Evolutionary conservation across 169 alveolate species (phyloP), one percentile per base, ranked within the genome.

Genomic region (Plasmodium coatneyi): DNA sequence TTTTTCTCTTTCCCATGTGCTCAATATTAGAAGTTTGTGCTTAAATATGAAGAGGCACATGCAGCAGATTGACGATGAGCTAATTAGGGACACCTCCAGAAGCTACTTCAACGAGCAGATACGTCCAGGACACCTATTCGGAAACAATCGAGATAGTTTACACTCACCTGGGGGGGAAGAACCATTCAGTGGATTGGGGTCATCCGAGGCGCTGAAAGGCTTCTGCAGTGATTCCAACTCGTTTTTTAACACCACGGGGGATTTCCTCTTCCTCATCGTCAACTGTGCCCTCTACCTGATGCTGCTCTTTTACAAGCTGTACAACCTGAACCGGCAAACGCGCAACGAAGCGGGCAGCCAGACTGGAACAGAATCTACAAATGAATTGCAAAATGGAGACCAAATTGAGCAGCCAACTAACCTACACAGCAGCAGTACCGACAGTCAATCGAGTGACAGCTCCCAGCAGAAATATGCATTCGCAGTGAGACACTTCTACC

Each of bases 21-120:
- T 90, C 28, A 90, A 80, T 28, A 80, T 90, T 5, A 41, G 84
- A 16, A 81, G 92, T 30, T 80, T 90, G 30, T 90, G 95, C 32
- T 30, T 87, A 16, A 87, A 87, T 41, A 60, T 87, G 49, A 87
- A 52, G 66, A 41, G 93, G 0, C 89, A 87, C 34, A 22, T 87
- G 32, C 36, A 87, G 34, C 70, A 78, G 4, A 36, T 87, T 10
- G 71, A 87, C 80, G 84, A 32, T n/a, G 82, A 28, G 19, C 43
- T 25, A 9, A 66, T 30, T 25, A 70, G 19, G n/a, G 80, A 32
- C 36, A 19, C 30, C 39, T 22, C 32, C 71, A 66, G 9, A 16
- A 22, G 82, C 10, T 28, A 74, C 39, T 74, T 74, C 7, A 2
- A 74, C 1, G n/a, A 74, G 16, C 12, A 16, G 32, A 19, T 5